A percentile compares a stretch with the other conserved stretches of the same genome.
Evolutionary conservation across 116 monocot species (phyloP).

Genomic region (Phalaenopsis hybrid): DNA sequence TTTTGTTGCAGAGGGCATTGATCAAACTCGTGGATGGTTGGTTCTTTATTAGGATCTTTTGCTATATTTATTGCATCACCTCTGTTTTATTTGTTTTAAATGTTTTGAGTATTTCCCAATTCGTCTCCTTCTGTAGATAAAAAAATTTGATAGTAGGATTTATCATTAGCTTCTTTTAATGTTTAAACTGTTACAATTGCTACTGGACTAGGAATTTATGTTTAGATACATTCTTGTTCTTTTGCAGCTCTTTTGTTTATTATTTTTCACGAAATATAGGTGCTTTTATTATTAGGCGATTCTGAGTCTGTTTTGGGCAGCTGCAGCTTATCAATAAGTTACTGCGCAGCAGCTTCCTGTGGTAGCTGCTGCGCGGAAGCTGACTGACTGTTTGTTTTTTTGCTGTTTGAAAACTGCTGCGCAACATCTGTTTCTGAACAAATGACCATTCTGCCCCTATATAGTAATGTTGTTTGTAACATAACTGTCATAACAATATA

Average conservation of each 20-base stretch:
- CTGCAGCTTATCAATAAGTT: too few species aligned
- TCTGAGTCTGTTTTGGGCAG: too few species aligned
- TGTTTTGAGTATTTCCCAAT: not conserved
- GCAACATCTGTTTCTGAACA: too few species aligned
- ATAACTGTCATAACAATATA: too few species aligned
- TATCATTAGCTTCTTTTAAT: not conserved
- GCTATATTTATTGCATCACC: not conserved
- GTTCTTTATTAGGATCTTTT: slow-evolving; percentile 13
- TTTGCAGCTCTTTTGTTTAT: not conserved
- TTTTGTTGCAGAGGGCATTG: slow-evolving; percentile 98
- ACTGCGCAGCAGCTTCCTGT: too few species aligned
- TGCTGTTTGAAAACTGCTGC: too few species aligned
- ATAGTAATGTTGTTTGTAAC: too few species aligned
- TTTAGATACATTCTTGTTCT: not conserved
- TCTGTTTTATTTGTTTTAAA: not conserved
- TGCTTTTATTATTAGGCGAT: not conserved
- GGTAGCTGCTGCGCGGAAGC: too few species aligned
- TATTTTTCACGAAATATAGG: not conserved
- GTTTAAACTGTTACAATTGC: not conserved
- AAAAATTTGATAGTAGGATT: not conserved
- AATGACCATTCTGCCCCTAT: too few species aligned
- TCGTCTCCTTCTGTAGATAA: not conserved
- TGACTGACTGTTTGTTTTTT: too few species aligned
- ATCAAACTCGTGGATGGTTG: slow-evolving; percentile 99
- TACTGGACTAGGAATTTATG: not conserved